Evolutionary conservation across 2,329 filamentous ascomycete species (phyloP).

Genomic region (Phoma sp.): DNA sequence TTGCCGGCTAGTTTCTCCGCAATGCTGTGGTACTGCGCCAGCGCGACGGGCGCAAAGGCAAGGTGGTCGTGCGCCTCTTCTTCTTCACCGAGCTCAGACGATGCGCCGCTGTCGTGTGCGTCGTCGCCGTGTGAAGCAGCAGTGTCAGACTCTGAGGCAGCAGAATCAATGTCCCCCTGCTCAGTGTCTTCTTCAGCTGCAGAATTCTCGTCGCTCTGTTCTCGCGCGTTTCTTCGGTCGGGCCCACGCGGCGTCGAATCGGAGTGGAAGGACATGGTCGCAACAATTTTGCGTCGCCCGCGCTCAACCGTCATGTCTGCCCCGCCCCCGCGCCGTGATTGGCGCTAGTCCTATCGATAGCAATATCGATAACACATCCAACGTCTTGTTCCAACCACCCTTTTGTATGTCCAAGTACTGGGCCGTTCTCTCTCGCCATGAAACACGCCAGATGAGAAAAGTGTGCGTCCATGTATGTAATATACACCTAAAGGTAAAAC

Average conservation of each 20-base stretch:
- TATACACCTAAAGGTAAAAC: too few species aligned
- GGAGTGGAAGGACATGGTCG: slow-evolving; percentile 19
- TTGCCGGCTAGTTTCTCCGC: slow-evolving; percentile 32
- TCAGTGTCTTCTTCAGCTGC: too few species aligned
- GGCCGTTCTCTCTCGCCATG: too few species aligned
- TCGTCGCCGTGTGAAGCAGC: too few species aligned
- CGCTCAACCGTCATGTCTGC: slow-evolving; percentile 13
- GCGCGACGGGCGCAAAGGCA: slow-evolving; percentile 30
- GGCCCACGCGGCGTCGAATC: slow-evolving; percentile 17
- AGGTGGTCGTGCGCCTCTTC: slow-evolving; percentile 16
- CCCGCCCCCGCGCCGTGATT: slow-evolving; percentile 23
- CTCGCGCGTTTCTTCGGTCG: neutral
- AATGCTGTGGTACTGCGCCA: slow-evolving; percentile 36
- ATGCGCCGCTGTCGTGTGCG: too few species aligned
- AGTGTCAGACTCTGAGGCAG: too few species aligned
- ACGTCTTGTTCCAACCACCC: too few species aligned
- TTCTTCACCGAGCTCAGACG: too few species aligned
- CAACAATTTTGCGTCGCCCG: slow-evolving; percentile 9
- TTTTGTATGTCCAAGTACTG: too few species aligned
- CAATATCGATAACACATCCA: too few species aligned
- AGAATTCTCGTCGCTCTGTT: neutral
- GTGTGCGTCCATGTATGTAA: slow-evolving; percentile 30
- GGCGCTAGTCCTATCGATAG: slow-evolving; percentile 13
- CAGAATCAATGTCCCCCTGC: too few species aligned
- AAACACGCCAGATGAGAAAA: too few species aligned